Base-by-base conservation (phyloP, 371 early-diverging fungal genomes). In the Circinella umbellata region DNA sequence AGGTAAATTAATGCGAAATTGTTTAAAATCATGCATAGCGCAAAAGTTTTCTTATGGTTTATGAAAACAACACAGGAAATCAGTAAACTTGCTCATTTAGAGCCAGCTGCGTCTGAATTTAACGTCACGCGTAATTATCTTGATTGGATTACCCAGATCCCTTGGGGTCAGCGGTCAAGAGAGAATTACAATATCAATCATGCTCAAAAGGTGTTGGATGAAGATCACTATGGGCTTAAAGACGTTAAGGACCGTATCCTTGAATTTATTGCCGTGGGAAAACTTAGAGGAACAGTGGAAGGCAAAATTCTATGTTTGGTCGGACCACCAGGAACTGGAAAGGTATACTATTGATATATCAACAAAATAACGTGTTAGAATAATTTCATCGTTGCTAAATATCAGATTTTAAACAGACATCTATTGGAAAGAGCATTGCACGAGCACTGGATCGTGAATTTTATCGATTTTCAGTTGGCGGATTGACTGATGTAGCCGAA, bases 191-290 rank as follows among this genome's bases (percentile, higher is more conserved):
- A 95, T 69, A 88, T 98, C 66, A 67, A 77, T 38, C 91, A 93
- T 69, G 97, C 99, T 20, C 80, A 84, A 20, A 77, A 73, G n/a
- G 94, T 97, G 3, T 85, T 98, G 59, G 98, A 98, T 79, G 95
- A 96, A 78, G 98, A 98, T 76, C 99, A 98, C 76, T 98, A 97
- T 74, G 99, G 99, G 15, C 78, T 98, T 63, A 92, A 97, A 79
- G 99, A 98, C 77, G 98, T 98, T 64, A 98, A 98, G 86, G 96
- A 98, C 71, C 90, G 99, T 35, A 98, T 98, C 72, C 80, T 98
- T 63, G 99, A 98, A 80, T 98, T 98, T 70, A 95, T 98, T 76
- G 99, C 99, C 7, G 98, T 97, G 18, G 95, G 97, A 20, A 95
- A 95, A 74, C 84, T 98, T 64, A 82, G 96, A 34, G 96, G 96